Conservation (phyloP, 1,139 yeast species). For the Blastobotrys serpentis region DNA sequence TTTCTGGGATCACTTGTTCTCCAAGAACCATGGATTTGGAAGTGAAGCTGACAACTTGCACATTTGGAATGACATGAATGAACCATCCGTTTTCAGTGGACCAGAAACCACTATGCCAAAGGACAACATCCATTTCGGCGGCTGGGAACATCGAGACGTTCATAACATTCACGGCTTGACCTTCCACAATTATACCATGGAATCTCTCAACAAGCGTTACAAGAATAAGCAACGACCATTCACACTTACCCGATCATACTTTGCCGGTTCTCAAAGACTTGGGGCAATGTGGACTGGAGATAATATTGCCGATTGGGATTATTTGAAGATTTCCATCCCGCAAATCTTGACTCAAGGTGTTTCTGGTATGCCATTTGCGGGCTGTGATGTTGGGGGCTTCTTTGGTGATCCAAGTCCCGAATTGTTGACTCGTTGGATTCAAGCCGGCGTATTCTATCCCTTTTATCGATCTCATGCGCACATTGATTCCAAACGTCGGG, state of each 20-base stretch:
- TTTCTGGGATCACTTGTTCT: constrained; percentile 58
- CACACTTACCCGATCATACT: constrained; percentile 81
- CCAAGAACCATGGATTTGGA: constrained; percentile 46
- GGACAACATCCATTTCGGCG: constrained; percentile 72
- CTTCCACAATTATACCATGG: constrained; percentile 75
- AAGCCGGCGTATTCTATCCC: constrained; percentile 93
- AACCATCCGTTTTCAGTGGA: constrained; percentile 91
- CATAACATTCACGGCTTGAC: constrained; percentile 84
- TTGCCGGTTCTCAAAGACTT: constrained; percentile 86
- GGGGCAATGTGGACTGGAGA: constrained; percentile 99
- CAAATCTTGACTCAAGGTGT: constrained; percentile 81
- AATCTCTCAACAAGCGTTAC: constrained; percentile 58
- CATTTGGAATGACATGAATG: constrained; percentile 98
- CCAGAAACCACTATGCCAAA: constrained; percentile 91
- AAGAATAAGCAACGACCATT: constrained; percentile 69
- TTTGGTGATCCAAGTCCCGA: constrained; percentile 86
- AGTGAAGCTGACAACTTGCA: constrained; percentile 62
- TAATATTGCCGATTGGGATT: constrained; percentile 90
- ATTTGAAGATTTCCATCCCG: constrained; percentile 74
- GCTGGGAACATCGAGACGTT: constrained; percentile 86
- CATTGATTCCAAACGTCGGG: constrained; percentile 86
- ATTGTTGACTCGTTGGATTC: constrained; percentile 88
- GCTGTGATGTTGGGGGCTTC: constrained; percentile 97
- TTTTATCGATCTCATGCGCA: constrained; percentile 97
- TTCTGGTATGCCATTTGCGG: constrained; percentile 88